Evolutionary conservation across 2,329 filamentous ascomycete genomes (phyloP).

Genomic region (Hypoxylon sp.): DNA sequence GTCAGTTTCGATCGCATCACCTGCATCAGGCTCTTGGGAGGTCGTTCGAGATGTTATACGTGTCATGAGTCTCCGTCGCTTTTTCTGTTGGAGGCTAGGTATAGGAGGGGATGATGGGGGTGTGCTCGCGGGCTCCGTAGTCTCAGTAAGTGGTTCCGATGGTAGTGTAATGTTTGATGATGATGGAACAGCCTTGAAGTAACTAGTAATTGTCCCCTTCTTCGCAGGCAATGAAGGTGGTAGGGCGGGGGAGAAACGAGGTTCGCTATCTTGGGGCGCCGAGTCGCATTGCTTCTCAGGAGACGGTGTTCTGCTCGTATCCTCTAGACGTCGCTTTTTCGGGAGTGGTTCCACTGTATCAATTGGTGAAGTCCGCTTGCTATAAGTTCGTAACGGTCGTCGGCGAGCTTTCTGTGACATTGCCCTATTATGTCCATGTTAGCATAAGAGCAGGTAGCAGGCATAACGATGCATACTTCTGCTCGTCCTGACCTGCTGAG

Average conservation of each 20-base stretch:
- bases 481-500: neutral
- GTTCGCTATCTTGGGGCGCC: too few relatives aligned
- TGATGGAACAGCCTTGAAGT: slow-evolving; percentile 42
- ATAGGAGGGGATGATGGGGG: slow-evolving; percentile 46
- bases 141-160: slow-evolving; percentile 34
- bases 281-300: too few relatives aligned
- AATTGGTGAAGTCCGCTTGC: slow-evolving; percentile 44
- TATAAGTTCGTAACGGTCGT: slow-evolving; percentile 50
- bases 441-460: neutral
- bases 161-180: slow-evolving; percentile 28
- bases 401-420: too few relatives aligned
- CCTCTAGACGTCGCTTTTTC: slow-evolving; percentile 40
- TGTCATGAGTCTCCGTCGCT: slow-evolving; percentile 48
- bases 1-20: slow-evolving; percentile 1
- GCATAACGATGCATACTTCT: slow-evolving; percentile 7
- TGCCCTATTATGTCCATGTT: slow-evolving; percentile 16
- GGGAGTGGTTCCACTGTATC: slow-evolving; percentile 36
- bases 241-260: slow-evolving; percentile 13
- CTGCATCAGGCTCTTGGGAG: slow-evolving; percentile 15
- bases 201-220: slow-evolving; percentile 45
- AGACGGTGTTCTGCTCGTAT: too few relatives aligned
- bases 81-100: slow-evolving; percentile 33
- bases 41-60: slow-evolving; percentile 31
- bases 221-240: slow-evolving; percentile 25
- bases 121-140: slow-evolving; percentile 36